A percentile compares a stretch with the other conserved stretches of the same genome.
These are phyloP conservation scores for Dendrobium officinale DNA, from an alignment of 106 monocot species.

Conservation along the genomic window DNA sequence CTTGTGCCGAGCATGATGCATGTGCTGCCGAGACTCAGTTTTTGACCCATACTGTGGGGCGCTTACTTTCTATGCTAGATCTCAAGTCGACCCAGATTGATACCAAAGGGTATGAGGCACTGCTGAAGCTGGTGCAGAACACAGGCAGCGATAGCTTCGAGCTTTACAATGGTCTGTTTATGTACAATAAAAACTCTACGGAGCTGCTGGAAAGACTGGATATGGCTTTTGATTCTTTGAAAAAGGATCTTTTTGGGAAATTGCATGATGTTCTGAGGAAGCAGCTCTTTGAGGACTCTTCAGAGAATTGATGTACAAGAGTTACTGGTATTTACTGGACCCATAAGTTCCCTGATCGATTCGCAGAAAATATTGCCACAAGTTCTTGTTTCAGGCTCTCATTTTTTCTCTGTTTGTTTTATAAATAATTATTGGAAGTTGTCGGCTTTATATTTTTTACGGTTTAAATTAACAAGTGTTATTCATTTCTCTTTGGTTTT, in stretches of 20 bases:
- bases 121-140: conserved; percentile 49
- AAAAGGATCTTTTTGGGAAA: conserved; percentile 48
- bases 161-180: conserved; percentile 60
- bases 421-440: neutral
- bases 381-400: neutral
- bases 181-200: conserved; percentile 65
- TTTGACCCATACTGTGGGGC: conserved; percentile 63
- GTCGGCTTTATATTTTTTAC: neutral
- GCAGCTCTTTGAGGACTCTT: conserved; percentile 38
- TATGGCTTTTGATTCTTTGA: conserved; percentile 36
- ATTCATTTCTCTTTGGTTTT: neutral
- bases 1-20: conserved; percentile 50
- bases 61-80: conserved; percentile 39
- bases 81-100: conserved; percentile 41
- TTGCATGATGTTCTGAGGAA: conserved; percentile 41
- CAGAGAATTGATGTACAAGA: neutral
- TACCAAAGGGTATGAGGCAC: conserved; percentile 62
- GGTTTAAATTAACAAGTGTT: neutral
- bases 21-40: conserved; percentile 56
- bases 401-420: neutral
- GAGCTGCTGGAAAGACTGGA: conserved; percentile 52
- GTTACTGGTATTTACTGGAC: neutral
- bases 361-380: neutral
- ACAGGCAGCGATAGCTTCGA: conserved; percentile 60
- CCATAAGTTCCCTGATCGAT: neutral